Base-by-base conservation (phyloP, 345 rosid genomes). In the Salix exigua region DNA sequence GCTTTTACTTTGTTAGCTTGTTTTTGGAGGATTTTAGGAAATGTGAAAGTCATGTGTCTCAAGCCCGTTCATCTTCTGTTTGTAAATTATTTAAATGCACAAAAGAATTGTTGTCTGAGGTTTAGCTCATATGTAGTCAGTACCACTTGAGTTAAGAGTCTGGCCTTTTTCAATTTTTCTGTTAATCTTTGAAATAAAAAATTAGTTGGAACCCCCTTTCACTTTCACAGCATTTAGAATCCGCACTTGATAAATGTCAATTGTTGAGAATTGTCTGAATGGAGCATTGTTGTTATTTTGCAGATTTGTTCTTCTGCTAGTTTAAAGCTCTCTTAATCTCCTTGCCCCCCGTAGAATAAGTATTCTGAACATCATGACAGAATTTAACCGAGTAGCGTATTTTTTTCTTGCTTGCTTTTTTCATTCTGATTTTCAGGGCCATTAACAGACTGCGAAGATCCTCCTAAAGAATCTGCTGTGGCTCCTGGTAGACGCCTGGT, bases 401-500 rank as follows among this genome's bases (percentile, higher is more conserved):
- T n/a, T 55, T 66, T 44, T 60, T 21, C 42, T 42, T 72, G 67
- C 75, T 38, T 17, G 53, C 71, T 25, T 40, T 23, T 68, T 73
- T 35, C 21, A 73, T 81, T 82, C 79, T 79, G 50, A 42, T 81
- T 84, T 67, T 77, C 85, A 93, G 98, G 98, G 42, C 92, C 92
- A 4, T 70, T 86, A 38, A 77, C 86, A 78, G 82, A 74, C 83
- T 82, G 84, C 78, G 85, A 66, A 75, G 92, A 87, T 91, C 77
- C 84, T 79, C 76, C 80, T 28, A 81, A 77, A 58, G 88, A 78
- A 78, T 69, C 90, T 70, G 82, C 78, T 73, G 72, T 88, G 75
- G 91, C 97, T 74, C 97, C 93, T 4, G 97, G 99, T 46, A 89
- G 99, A 85, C 92, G 97, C 70, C 88, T 94, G 75, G 92, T 88